Percentiles rank a stretch among this genome's conserved stretches.
Evolutionary conservation across 1,139 yeast species (phyloP).

Genomic region (Nakaseomyces nivariensis): DNA sequence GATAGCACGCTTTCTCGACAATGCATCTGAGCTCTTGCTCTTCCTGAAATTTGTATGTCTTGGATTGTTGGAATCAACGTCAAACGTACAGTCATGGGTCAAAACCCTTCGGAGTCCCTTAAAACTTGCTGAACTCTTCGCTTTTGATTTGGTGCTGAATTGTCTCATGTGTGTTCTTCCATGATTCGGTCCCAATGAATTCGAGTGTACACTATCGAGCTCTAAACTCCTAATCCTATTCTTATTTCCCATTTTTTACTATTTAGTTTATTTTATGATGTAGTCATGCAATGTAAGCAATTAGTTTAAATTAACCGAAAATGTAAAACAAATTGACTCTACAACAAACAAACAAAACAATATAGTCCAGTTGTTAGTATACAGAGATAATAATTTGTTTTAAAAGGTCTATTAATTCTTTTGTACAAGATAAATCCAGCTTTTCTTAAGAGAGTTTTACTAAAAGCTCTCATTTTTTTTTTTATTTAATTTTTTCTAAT

Average conservation of each 20-base stretch:
- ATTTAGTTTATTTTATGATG: not conserved
- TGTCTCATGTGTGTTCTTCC: conserved; percentile 16
- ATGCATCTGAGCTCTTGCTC: conserved; percentile 24
- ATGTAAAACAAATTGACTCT: no score
- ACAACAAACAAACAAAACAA: no score
- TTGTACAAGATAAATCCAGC: no score
- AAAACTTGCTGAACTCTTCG: conserved; percentile 28
- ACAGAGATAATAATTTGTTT: no score
- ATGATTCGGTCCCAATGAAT: not conserved
- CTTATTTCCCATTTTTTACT: not conserved
- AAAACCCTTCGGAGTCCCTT: conserved; percentile 24
- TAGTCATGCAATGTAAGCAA: not conserved
- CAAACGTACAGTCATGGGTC: conserved; percentile 19
- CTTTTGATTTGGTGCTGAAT: conserved; percentile 27
- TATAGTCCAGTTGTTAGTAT: no score
- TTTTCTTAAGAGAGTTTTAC: no score
- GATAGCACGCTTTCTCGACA: conserved; percentile 22
- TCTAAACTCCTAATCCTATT: conserved; percentile 2
- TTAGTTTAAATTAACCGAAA: no score
- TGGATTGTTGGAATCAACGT: conserved; percentile 6
- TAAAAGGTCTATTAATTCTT: no score
- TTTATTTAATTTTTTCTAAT: no score
- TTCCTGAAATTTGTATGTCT: conserved; percentile 14
- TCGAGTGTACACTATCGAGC: not conserved
- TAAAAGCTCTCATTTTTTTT: no score